Conservation (phyloP, 2,329 filamentous ascomycete genomes). For the Graphilbum fragrans region DNA sequence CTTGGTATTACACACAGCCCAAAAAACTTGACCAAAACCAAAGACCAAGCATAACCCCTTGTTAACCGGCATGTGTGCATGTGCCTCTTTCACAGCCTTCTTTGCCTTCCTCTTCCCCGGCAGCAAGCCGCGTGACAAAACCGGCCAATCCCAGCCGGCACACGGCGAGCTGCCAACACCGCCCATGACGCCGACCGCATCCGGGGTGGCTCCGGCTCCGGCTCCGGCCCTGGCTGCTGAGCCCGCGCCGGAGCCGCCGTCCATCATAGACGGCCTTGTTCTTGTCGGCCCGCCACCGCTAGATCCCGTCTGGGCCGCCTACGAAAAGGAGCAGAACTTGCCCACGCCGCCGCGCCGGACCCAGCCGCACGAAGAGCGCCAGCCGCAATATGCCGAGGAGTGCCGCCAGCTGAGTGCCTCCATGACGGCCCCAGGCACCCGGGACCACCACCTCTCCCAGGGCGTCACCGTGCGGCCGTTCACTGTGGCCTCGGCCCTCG, state of each 20-base stretch:
- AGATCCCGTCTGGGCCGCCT: constrained; percentile 26
- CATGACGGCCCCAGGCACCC: constrained; percentile 22
- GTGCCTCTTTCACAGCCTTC: too few species aligned
- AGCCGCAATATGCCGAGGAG: constrained; percentile 26
- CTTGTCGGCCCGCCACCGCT: constrained; percentile 23
- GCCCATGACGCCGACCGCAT: too few species aligned
- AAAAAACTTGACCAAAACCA: too few species aligned
- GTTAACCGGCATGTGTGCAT: too few species aligned
- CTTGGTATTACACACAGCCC: too few species aligned
- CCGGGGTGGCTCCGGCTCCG: too few species aligned
- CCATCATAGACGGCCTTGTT: constrained; percentile 12
- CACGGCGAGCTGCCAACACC: too few species aligned
- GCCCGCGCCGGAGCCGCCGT: background rate
- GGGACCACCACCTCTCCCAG: constrained; percentile 23
- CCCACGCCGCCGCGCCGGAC: constrained; percentile 11
- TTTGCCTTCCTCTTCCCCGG: too few species aligned
- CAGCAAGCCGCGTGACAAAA: too few species aligned
- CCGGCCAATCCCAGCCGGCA: too few species aligned
- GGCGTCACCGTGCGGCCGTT: constrained; percentile 18
- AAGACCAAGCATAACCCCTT: too few species aligned
- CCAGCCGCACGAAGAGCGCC: constrained; percentile 19
- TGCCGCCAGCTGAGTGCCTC: constrained; percentile 23
- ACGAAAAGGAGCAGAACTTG: constrained; percentile 20
- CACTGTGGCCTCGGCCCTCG: constrained; percentile 19
- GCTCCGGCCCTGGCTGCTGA: too few species aligned